These are phyloP conservation scores for Cicer yamashitae DNA, from an alignment of 306 rosid species.

Conservation along the genomic window DNA sequence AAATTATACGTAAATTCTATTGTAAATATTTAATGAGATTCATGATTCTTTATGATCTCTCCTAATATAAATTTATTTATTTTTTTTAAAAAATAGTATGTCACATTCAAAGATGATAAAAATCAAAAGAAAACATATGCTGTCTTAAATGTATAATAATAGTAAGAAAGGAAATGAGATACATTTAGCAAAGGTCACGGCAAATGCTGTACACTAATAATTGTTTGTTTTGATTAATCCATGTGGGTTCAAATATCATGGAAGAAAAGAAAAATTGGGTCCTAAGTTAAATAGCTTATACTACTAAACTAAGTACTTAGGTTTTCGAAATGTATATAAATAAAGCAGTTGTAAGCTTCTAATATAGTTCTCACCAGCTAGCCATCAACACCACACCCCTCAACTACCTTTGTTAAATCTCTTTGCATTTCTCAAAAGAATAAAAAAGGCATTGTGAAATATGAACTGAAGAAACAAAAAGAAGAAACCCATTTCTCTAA, in stretches of 20 bases:
- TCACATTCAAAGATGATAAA: no score
- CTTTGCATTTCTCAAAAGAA: slow-evolving; percentile 38
- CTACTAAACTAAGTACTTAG: neutral
- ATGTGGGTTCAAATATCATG: slow-evolving; percentile 36
- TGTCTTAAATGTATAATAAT: slow-evolving; percentile 23
- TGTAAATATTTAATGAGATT: no score
- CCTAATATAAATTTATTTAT: no score
- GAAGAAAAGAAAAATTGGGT: slow-evolving; percentile 35
- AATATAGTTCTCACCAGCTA: slow-evolving; percentile 8
- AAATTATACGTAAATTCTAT: no score
- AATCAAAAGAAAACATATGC: no score
- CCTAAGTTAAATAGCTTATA: slow-evolving; percentile 26
- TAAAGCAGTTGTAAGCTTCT: slow-evolving; percentile 48
- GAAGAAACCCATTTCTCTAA: slow-evolving; percentile 18
- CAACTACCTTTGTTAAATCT: slow-evolving; percentile 28
- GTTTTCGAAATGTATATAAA: slow-evolving; percentile 44
- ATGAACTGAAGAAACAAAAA: neutral
- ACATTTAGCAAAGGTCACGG: slow-evolving; percentile 29
- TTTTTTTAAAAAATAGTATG: no score
- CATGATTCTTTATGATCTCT: no score
- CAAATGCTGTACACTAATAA: neutral
- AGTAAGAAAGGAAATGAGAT: neutral
- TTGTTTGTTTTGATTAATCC: neutral
- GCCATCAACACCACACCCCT: slow-evolving; percentile 32
- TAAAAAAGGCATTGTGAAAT: slow-evolving; percentile 14